These are phyloP conservation scores for Schizosaccharomyces osmophilus DNA, from an alignment of 805 yeast species.

Conservation along the genomic window DNA sequence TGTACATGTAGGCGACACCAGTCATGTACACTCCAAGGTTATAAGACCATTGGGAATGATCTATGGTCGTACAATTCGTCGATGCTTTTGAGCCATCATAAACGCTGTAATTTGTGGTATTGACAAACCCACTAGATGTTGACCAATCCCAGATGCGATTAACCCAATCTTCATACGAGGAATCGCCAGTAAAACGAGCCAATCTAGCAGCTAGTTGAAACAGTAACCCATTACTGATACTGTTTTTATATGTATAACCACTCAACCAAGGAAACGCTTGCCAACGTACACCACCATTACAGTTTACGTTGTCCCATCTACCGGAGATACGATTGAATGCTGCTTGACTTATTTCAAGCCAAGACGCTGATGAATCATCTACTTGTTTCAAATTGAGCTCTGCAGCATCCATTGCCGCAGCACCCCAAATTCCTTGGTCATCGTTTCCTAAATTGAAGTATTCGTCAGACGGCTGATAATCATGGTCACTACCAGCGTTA, in stretches of 20 bases:
- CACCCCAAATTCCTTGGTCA: constrained; percentile 86
- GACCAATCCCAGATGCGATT: constrained; percentile 59
- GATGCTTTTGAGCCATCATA: constrained; percentile 47
- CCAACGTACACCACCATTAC: constrained; percentile 74
- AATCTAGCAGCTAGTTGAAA: constrained; percentile 64
- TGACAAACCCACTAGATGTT: constrained; percentile 21
- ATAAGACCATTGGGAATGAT: constrained; percentile 45
- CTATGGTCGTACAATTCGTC: constrained; percentile 22
- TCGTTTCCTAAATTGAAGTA: constrained; percentile 73
- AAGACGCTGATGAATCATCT: constrained; percentile 29
- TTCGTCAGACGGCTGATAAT: constrained; percentile 62
- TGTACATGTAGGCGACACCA: constrained; percentile 46
- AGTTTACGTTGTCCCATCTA: constrained; percentile 44
- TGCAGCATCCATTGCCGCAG: constrained; percentile 63
- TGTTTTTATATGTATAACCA: constrained; percentile 67
- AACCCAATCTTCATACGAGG: constrained; percentile 48
- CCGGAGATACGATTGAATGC: constrained; percentile 62
- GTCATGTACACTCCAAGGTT: constrained; percentile 45
- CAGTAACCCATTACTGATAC: constrained; percentile 67
- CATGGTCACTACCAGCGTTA: constrained; percentile 40
- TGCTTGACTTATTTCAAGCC: constrained; percentile 66
- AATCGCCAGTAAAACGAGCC: constrained; percentile 52
- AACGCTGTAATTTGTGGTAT: constrained; percentile 10
- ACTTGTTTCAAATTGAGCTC: constrained; percentile 66
- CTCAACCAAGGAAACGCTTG: constrained; percentile 74